A percentile compares a stretch with the other conserved stretches of the same genome.
Evolutionary conservation across 208 protist genomes (phyloP).

Genomic region (Phytomonas sp.): DNA sequence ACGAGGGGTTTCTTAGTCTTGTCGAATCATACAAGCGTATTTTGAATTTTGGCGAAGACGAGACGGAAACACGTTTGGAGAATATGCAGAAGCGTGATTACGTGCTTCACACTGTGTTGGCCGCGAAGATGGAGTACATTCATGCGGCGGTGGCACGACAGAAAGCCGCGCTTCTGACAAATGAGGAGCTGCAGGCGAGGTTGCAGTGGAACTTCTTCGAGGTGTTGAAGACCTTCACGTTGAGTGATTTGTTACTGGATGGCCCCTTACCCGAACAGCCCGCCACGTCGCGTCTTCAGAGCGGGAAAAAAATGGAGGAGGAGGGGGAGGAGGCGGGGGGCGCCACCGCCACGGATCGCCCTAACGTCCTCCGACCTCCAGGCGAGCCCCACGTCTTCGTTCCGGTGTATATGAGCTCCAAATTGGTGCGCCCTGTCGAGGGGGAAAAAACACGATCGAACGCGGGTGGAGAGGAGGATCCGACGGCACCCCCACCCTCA

Average conservation of each 20-base stretch:
- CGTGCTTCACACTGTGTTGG: conserved; percentile 47
- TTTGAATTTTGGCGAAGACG: conserved; percentile 48
- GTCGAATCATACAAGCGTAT: conserved; percentile 73
- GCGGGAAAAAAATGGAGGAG: not conserved
- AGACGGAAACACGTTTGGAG: conserved; percentile 72
- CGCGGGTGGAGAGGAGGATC: conserved; percentile 6
- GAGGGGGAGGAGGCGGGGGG: not conserved
- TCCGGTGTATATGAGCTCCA: conserved; percentile 65
- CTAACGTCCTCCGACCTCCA: conserved; percentile 20
- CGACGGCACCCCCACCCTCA: not conserved
- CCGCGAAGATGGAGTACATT: conserved; percentile 68
- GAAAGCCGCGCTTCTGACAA: conserved; percentile 73
- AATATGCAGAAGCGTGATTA: conserved; percentile 32
- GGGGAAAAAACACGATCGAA: conserved; percentile 16
- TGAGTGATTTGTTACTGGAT: conserved; percentile 70
- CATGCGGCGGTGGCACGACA: conserved; percentile 66
- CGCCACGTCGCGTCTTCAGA: conserved; percentile 18
- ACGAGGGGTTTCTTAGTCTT: conserved; percentile 60
- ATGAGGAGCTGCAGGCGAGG: conserved; percentile 72
- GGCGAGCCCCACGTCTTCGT: conserved; percentile 24
- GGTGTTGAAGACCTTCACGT: conserved; percentile 55
- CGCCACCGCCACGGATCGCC: conserved; percentile 2
- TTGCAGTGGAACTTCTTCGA: conserved; percentile 79
- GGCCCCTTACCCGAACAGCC: conserved; percentile 56
- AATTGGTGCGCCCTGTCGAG: conserved; percentile 27